A percentile compares a stretch with the other conserved stretches of the same genome.
Evolutionary conservation across 2,329 filamentous ascomycete genomes (phyloP).

Genomic region (Calonectria fujianensis): DNA sequence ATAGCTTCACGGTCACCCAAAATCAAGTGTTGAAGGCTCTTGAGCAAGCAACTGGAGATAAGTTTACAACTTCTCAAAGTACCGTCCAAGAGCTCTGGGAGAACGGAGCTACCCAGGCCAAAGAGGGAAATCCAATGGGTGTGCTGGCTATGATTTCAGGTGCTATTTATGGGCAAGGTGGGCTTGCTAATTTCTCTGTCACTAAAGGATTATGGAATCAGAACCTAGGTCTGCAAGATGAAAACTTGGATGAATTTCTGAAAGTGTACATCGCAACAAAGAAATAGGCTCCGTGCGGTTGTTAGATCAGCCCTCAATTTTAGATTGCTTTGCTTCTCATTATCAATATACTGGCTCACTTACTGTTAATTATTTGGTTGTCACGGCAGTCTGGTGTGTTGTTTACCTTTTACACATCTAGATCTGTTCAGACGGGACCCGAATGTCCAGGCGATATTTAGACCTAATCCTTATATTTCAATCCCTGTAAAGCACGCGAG

Average conservation of each 20-base stretch:
- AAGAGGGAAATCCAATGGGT: constrained; percentile 1
- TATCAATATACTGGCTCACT: too few species aligned
- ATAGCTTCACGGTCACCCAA: constrained; percentile 39
- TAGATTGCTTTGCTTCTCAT: background rate
- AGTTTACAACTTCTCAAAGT: constrained; percentile 6
- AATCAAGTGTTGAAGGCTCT: constrained; percentile 32
- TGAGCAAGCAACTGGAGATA: constrained; percentile 27
- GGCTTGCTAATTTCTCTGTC: constrained; percentile 22
- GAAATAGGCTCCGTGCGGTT: background rate
- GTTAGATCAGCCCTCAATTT: background rate
- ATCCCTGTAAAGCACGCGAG: too few species aligned
- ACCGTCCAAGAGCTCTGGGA: constrained; percentile 24
- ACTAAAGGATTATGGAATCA: constrained; percentile 37
- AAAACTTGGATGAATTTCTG: constrained; percentile 28
- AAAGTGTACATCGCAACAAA: constrained; percentile 4
- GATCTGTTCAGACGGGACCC: too few species aligned
- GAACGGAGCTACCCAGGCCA: constrained; percentile 13
- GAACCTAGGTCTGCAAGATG: constrained; percentile 24
- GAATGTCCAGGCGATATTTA: too few species aligned
- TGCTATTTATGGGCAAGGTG: constrained; percentile 26
- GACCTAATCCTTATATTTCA: too few species aligned
- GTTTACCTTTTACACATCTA: too few species aligned
- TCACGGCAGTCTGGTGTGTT: too few species aligned
- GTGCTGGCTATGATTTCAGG: constrained; percentile 27
- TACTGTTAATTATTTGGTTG: too few species aligned